These are phyloP conservation scores for Calocybe gangraenosa DNA, from an alignment of 768 basidiomycete species.

Conservation along the genomic window DNA sequence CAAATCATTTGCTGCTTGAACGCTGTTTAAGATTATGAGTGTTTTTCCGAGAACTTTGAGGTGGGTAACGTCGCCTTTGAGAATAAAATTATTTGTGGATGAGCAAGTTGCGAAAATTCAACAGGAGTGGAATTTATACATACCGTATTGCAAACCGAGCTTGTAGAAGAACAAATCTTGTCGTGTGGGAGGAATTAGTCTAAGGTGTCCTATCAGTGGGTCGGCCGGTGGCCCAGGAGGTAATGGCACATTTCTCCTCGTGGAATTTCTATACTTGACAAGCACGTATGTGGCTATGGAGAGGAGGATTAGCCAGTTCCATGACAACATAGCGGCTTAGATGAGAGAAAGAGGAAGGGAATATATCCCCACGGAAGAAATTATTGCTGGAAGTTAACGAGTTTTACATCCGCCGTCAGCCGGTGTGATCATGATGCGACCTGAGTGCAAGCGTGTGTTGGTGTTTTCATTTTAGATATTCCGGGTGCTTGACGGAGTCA, in stretches of 20 bases:
- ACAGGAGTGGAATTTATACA: neutral
- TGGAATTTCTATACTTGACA: neutral
- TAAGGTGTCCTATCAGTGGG: constrained; percentile 2
- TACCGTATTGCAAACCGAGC: neutral
- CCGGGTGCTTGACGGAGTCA: too few relatives aligned
- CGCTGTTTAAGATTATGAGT: neutral
- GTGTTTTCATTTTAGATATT: too few relatives aligned
- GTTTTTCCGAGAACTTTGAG: neutral
- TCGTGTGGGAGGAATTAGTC: neutral
- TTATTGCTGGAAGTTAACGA: too few relatives aligned
- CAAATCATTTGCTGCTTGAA: neutral
- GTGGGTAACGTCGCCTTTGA: neutral
- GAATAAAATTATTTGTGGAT: neutral
- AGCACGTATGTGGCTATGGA: too few relatives aligned
- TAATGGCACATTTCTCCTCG: neutral
- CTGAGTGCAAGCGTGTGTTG: too few relatives aligned
- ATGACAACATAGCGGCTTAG: too few relatives aligned
- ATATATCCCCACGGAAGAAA: too few relatives aligned
- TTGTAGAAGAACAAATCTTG: neutral
- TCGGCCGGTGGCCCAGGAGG: constrained; percentile 3
- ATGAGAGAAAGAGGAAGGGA: too few relatives aligned
- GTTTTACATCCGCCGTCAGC: too few relatives aligned
- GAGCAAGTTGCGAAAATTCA: neutral
- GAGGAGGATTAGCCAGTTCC: too few relatives aligned
- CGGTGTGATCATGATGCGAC: too few relatives aligned